Base-by-base conservation (phyloP, 805 yeast genomes). In the Debaryomyces prosopidis region DNA sequence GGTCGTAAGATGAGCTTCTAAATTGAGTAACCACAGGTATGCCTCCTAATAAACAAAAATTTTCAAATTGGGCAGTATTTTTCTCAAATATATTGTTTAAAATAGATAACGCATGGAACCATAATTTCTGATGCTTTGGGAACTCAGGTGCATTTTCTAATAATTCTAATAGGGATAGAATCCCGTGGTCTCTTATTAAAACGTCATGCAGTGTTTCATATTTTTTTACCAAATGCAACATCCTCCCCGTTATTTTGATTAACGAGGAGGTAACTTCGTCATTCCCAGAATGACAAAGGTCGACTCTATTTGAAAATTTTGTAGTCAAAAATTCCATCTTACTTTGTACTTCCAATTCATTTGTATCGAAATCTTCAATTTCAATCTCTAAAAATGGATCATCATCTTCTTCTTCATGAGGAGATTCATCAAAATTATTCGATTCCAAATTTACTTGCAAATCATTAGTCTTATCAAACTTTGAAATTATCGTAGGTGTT, bases 1-100 rank as follows among this genome's bases (percentile, higher is more conserved):
- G 35, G 19, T 65, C 69, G 43, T 59, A 67, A 1, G 66, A 52
- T 15, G 55, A 55, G 33, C 56, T 59, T 26, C 69, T 55, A 45
- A 73, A 73, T 30, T 68, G 71, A 2, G 71, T 69, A 9, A 72
- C 57, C 27, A 60, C 49, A 2, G 77, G 77, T 18, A 73, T 71
- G 1, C 77, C 77, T 3, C 77, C 77, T 20, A 73, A 50, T 31
- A 73, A 56, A 36, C 75, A 66, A 44, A 71, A 72, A 50, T 63
- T 73, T 46, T 72, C 77, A 47, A 71, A 62, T 40, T 65, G 71
- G 11, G 54, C 51, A 3, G 55, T 41, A 46, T 63, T 60, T 7
- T 50, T 46, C 20, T 60, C 65, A 46, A 73, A 69, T 1, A 72
- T 55, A 33, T 52, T 36, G 51, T 71, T 71, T 36, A 73, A 57